Evolutionary conservation across 257 asterid genomes (phyloP), one percentile per base, ranked within the genome.

Genomic region (Nicotiana otophora): DNA sequence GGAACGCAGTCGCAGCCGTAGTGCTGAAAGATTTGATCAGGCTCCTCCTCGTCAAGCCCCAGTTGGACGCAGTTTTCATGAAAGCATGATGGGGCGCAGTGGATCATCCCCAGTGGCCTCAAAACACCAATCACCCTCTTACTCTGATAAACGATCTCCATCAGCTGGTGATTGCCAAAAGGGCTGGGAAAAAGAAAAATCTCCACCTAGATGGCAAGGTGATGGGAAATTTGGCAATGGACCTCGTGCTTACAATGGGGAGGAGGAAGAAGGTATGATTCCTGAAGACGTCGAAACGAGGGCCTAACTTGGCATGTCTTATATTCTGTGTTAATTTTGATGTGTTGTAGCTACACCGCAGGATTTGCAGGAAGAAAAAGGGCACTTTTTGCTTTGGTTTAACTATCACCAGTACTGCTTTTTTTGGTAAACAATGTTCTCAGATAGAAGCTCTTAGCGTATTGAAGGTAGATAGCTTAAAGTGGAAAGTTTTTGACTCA

Each of bases 1-100:
- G 20, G 89, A 90, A 30, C 89, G 89, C 54, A 87, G 91, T 57
- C 90, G 94, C 6, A 90, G 97, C 82, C 90, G 91, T 36, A 94
- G 97, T 72, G 51, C 87, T 6, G 95, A 91, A 67, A 90, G 96
- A 87, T 90, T 87, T 76, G 85, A 83, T 53, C 85, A 77, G 57
- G 85, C 81, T 39, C 89, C 88, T 72, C 83, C 77, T n/a, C 77
- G 82, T 28, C 86, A 75, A 5, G 68, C 61, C 30, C 55, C 87
- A 10, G 36, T 69, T 51, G 84, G 72, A 7, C 89, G 83, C 16
- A 88, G 92, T 77, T 91, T 91, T 78, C 94, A 92, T 51, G 97
- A 94, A 81, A 69, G 85, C 53, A 89, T 88, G 92, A 87, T 90
- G 92, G 86, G 78, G 57, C 79, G 83, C 67, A 54, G 83, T 26